Evolutionary conservation across 2,329 filamentous ascomycete genomes (phyloP).

Genomic region (Curvularia eragrostidis): DNA sequence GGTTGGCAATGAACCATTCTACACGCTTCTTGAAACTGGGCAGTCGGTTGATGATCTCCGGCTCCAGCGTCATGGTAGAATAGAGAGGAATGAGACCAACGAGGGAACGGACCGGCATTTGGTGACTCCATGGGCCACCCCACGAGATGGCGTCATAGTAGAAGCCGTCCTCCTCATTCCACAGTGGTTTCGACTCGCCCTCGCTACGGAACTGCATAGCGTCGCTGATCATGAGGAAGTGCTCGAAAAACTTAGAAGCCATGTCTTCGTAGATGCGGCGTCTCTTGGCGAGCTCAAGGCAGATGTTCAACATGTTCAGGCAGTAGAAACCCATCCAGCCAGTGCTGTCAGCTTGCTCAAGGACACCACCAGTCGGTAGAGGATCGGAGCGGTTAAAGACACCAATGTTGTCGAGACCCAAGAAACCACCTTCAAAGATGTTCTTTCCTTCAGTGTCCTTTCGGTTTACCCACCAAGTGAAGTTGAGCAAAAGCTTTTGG

Average conservation of each 20-base stretch:
- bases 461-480: conserved; percentile 99
- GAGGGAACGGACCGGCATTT: conserved; percentile 88
- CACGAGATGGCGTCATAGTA: conserved; percentile 99
- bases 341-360: conserved; percentile 96
- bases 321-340: conserved; percentile 99
- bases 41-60: conserved; percentile 88
- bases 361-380: conserved; percentile 86
- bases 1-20: conserved; percentile 92
- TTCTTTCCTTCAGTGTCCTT: conserved; percentile 96
- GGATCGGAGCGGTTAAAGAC: conserved; percentile 97
- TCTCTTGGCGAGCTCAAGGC: conserved; percentile 92
- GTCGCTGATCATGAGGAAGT: conserved; percentile 97
- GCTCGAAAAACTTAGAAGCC: conserved; percentile 98
- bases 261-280: conserved; percentile 95
- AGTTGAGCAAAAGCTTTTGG: conserved; percentile 93
- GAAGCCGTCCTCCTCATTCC: conserved; percentile 97
- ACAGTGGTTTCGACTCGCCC: conserved; percentile 80
- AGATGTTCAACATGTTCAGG: conserved; percentile 95
- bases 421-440: conserved; percentile 94
- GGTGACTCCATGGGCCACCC: conserved; percentile 91
- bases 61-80: conserved; percentile 89
- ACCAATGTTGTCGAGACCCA: conserved; percentile 96
- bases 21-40: conserved; percentile 92
- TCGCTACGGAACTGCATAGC: conserved; percentile 81
- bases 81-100: conserved; percentile 94